phyloP scores from a whole-genome alignment of 768 basidiomycete genomes.

The Rhodotorula taiwanensis region DNA sequence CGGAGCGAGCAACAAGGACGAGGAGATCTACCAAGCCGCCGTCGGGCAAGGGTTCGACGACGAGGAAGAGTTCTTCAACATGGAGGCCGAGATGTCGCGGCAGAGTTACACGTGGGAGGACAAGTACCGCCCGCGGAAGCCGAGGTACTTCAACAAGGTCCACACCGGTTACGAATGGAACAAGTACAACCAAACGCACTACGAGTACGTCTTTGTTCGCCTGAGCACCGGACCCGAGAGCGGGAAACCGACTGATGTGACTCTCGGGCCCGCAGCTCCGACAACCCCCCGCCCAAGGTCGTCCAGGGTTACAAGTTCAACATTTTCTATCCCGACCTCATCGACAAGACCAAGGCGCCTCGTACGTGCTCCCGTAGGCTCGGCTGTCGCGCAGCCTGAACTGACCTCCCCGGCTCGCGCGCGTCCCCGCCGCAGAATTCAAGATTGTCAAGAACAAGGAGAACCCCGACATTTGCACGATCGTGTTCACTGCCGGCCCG shows the following conservation, averaged over 20 bases:
- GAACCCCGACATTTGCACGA: slow-evolving; percentile 86
- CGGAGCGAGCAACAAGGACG: slow-evolving; percentile 38
- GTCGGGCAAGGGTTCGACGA: slow-evolving; percentile 89
- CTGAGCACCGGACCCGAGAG: neutral
- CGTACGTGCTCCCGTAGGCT: neutral
- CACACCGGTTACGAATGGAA: slow-evolving; percentile 99
- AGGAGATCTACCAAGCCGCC: slow-evolving; percentile 50
- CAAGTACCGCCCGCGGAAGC: slow-evolving; percentile 93
- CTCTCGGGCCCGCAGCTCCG: slow-evolving; percentile 58
- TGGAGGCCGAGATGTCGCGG: slow-evolving; percentile 77
- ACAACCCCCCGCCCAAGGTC: slow-evolving; percentile 98
- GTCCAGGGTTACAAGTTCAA: slow-evolving; percentile 88
- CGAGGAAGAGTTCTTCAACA: slow-evolving; percentile 83
- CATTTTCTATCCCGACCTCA: slow-evolving; percentile 97
- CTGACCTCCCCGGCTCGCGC: neutral
- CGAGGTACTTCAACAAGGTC: slow-evolving; percentile 96
- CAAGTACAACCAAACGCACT: slow-evolving; percentile 99
- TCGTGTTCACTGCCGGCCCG: slow-evolving; percentile 92
- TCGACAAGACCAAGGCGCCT: slow-evolving; percentile 94
- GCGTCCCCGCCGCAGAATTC: slow-evolving; percentile 49
- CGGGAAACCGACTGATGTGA: no score
- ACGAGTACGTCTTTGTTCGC: slow-evolving; percentile 62
- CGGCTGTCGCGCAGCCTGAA: no score
- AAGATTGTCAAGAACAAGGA: slow-evolving; percentile 88
- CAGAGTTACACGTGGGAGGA: slow-evolving; percentile 97